Conservation (phyloP, 805 yeast species). For the Kuraishia ogatae region DNA sequence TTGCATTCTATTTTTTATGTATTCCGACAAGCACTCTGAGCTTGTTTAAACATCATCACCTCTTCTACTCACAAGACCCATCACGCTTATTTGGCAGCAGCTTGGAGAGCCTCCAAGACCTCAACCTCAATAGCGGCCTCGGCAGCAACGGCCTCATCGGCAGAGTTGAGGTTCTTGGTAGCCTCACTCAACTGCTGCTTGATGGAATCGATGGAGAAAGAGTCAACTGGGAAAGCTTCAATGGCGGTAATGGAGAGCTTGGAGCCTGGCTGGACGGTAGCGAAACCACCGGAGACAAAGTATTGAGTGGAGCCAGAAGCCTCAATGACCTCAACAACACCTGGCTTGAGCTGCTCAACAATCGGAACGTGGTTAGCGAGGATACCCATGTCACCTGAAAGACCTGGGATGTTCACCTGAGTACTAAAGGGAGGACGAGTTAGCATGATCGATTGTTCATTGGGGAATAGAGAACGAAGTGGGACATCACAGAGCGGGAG, state of each 20-base stretch:
- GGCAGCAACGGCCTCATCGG: conserved; percentile 85
- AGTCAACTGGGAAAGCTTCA: conserved; percentile 89
- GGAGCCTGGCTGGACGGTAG: conserved; percentile 92
- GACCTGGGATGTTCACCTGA: conserved; percentile 94
- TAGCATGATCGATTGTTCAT: background rate
- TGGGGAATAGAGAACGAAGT: background rate
- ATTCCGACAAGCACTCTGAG: background rate
- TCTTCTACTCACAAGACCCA: background rate
- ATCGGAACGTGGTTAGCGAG: conserved; percentile 97
- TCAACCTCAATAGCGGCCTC: conserved; percentile 94
- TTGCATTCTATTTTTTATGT: background rate
- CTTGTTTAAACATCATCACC: background rate
- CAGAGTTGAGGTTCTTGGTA: conserved; percentile 76
- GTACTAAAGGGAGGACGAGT: conserved; percentile 17
- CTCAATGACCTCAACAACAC: conserved; percentile 87
- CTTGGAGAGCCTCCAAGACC: conserved; percentile 89
- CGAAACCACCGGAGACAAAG: conserved; percentile 95
- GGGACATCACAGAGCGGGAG: background rate
- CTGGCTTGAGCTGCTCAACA: conserved; percentile 94
- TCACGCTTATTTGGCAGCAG: conserved; percentile 45
- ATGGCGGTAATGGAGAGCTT: conserved; percentile 83
- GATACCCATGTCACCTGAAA: conserved; percentile 94
- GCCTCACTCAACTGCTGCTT: conserved; percentile 85
- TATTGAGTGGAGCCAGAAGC: conserved; percentile 60
- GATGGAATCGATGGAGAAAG: conserved; percentile 74